Percentiles rank a stretch among this genome's conserved stretches.
phyloP scores from a whole-genome alignment of 306 rosid genomes.

The Castanea sativa region DNA sequence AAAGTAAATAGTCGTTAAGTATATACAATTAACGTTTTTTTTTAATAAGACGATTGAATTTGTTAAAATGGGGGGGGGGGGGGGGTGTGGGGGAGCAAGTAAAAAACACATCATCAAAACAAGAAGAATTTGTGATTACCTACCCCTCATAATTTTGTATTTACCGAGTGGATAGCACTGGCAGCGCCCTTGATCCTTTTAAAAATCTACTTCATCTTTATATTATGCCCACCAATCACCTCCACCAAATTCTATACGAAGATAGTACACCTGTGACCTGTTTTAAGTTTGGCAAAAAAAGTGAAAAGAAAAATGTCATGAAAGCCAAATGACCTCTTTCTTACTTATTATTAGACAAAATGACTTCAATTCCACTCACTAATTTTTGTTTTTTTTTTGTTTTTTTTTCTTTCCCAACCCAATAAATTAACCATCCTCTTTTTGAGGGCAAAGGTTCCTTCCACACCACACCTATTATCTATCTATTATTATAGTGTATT shows the following conservation, averaged over 20 bases:
- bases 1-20: too few species aligned
- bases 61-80: too few species aligned
- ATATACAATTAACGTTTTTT: too few species aligned
- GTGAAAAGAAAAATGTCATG: not conserved
- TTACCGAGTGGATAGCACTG: not conserved
- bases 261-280: conserved; percentile 3
- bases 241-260: not conserved
- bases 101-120: not conserved
- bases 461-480: not conserved
- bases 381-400: not conserved
- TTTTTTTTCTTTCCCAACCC: not conserved
- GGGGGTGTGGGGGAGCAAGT: too few species aligned
- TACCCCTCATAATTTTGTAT: not conserved
- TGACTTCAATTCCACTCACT: not conserved
- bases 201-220: not conserved
- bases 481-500: too few species aligned
- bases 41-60: too few species aligned
- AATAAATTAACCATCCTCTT: not conserved
- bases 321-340: not conserved
- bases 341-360: conserved; percentile 37
- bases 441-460: not conserved
- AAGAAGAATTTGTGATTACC: not conserved
- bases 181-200: not conserved
- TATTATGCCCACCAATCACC: too few species aligned
- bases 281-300: conserved; percentile 24